These are phyloP conservation scores for Gastrolobium villosum DNA, from an alignment of 306 rosid genomes.

Conservation along the genomic window DNA sequence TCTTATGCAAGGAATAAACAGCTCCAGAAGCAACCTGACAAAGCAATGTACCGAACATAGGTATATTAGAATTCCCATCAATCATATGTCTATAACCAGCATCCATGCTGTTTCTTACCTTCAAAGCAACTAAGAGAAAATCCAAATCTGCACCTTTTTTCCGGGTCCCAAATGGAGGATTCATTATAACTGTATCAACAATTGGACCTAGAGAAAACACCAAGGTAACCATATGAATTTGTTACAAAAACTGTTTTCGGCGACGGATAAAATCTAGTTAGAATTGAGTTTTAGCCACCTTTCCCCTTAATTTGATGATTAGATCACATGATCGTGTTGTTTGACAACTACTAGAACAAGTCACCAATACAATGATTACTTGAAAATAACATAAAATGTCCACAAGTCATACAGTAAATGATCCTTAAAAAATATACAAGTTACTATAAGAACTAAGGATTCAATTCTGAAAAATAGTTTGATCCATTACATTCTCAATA, in stretches of 20 bases:
- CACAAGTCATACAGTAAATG: conserved; percentile 9
- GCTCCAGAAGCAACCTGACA: conserved; percentile 86
- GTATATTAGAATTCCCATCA: conserved; percentile 38
- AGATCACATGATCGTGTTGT: background rate
- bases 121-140: conserved; percentile 78
- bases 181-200: conserved; percentile 91
- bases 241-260: conserved; percentile 11
- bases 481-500: conserved; percentile 13
- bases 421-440: background rate
- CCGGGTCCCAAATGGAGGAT: conserved; percentile 95
- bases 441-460: conserved; percentile 10
- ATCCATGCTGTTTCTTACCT: conserved; percentile 58
- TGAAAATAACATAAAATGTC: background rate
- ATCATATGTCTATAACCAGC: conserved; percentile 13
- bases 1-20: conserved; percentile 93
- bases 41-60: conserved; percentile 38
- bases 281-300: conserved; percentile 9
- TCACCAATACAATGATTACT: background rate
- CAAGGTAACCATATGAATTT: conserved; percentile 35
- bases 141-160: conserved; percentile 91
- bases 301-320: conserved; percentile 11
- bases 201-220: conserved; percentile 62
- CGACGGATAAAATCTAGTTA: background rate
- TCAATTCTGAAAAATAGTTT: conserved; percentile 32
- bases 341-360: conserved; percentile 6